Evolutionary conservation across 352 stramenopile species (phyloP).

Genomic region (Pythium rishiriense): DNA sequence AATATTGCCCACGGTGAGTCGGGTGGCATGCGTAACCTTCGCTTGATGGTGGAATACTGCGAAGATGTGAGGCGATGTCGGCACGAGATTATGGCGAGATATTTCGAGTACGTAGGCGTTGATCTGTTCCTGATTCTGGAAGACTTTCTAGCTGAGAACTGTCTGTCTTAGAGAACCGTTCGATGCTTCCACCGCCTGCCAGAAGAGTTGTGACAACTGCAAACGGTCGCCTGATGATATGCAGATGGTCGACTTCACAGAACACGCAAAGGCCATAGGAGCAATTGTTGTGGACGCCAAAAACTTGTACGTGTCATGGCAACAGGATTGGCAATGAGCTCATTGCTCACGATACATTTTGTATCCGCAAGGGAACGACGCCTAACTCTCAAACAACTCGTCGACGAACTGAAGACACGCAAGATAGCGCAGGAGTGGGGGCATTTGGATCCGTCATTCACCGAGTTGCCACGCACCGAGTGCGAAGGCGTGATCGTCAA

Average conservation of each 20-base stretch:
- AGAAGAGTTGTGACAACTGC: slow-evolving; percentile 52
- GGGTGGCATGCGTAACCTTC: slow-evolving; percentile 64
- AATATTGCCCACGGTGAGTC: slow-evolving; percentile 65
- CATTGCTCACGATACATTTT: too few species aligned
- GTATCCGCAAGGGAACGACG: slow-evolving; percentile 63
- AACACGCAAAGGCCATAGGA: slow-evolving; percentile 57
- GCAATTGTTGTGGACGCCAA: slow-evolving; percentile 47
- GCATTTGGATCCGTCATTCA: slow-evolving; percentile 39
- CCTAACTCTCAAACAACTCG: slow-evolving; percentile 67
- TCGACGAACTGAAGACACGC: slow-evolving; percentile 64
- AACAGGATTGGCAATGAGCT: too few species aligned
- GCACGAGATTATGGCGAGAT: slow-evolving; percentile 36
- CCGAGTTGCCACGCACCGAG: slow-evolving; percentile 34
- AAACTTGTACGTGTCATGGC: slow-evolving; percentile 32
- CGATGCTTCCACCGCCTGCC: slow-evolving; percentile 39
- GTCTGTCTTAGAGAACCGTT: slow-evolving; percentile 37
- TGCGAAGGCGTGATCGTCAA: slow-evolving; percentile 60
- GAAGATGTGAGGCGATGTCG: slow-evolving; percentile 26
- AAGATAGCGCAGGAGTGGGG: slow-evolving; percentile 43
- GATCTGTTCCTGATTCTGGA: not conserved
- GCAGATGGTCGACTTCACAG: slow-evolving; percentile 37
- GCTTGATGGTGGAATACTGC: slow-evolving; percentile 63
- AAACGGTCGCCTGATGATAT: slow-evolving; percentile 28
- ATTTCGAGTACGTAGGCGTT: slow-evolving; percentile 49
- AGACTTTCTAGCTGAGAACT: not conserved